Base-by-base conservation (phyloP, 805 yeast genomes). In the Cyberlindnera mississippiensis region DNA sequence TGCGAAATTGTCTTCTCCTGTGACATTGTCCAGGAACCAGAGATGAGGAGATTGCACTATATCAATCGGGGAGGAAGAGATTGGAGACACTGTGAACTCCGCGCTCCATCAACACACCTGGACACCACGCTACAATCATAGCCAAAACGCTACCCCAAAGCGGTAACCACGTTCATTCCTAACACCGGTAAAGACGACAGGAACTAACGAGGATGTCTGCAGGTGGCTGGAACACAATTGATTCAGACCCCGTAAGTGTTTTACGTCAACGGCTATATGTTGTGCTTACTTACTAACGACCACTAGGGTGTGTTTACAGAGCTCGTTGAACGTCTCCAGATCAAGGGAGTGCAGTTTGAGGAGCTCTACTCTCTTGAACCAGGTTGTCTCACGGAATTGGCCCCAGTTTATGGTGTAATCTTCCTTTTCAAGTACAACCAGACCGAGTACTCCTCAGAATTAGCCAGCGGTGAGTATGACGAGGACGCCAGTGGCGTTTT, bases 391-490 rank as follows among this genome's bases (percentile, higher is more conserved):
- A 41, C 48, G 15, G 55, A 58, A 1, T 40, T 65, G 24, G 49
- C 56, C 4, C 78, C 80, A 2, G 57, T 80, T 2, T 70, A 77
- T 51, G 87, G 86, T 7, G 78, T 76, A 5, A 65, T 81, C 12
- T 80, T 81, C 51, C 64, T 81, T 26, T 81, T 80, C 70, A 79
- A 80, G 55, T 80, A 79, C 59, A 66, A 78, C 24, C 51, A 56
- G n/a, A 38, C 62, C 27, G 71, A 67, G 60, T 58, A 69, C 40
- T n/a, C 28, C 14, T 28, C 51, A 37, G 49, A 44, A 29, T 78
- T 79, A 2, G 42, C 68, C 12, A 68, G 64, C 40, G 82, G 82
- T 4, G 55, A 49, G 5, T 75, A 68, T 46, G 75, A 71, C 42
- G 62, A 54, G 17, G 53, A 52, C 11, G 55, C 53, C n/a, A 47